Evolutionary conservation across 2,329 filamentous ascomycete genomes (phyloP), one percentile per base, ranked within the genome.

Genomic region (Aspergillus felis): DNA sequence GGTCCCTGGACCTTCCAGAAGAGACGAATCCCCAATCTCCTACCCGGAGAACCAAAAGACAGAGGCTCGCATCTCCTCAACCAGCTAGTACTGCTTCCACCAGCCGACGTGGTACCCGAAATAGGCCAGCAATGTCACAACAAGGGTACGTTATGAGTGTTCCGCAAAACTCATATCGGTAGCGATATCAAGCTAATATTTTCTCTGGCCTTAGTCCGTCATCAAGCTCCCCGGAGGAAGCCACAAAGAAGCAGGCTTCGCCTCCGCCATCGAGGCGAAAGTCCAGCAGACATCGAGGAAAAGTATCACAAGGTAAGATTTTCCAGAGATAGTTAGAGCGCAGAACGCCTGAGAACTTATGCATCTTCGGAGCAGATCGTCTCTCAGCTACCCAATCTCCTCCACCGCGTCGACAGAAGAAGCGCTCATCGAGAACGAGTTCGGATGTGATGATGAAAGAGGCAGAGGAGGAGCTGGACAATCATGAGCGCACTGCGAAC

Each of bases 361-460:
- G 38, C 42, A 41, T 57, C 25, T n/a, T 51, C 29, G 53, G 54
- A 35, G 27, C 64, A 73, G 73, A 78, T 57, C 69, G 69, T 53
- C 67, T 68, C 27, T 61, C 70, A 29, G 61, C 72, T 9, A 67
- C 66, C 51, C 74, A 74, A 54, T 70, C 71, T 22, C 67, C 72
- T 46, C 64, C 66, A 32, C 67, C 66, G 65, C 78, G 77, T 58
- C 74, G 74, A 61, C 83, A 64, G 81, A 88, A 79, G 78, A 86
- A 74, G 76, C 81, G 66, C 68, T 75, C 67, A 75, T 71, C 71
- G 70, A 82, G 74, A 73, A 78, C 65, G 64, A 85, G 88, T 58
- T 80, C 87, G 63, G 89, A 92, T 71, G 84, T 85, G 52, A 76
- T 82, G 32, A 92, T 92, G 87, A 86, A 85, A 51, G 87, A 89